These are phyloP conservation scores for Podila horticola DNA, from an alignment of 192 early-diverging fungal genomes.

Conservation along the genomic window DNA sequence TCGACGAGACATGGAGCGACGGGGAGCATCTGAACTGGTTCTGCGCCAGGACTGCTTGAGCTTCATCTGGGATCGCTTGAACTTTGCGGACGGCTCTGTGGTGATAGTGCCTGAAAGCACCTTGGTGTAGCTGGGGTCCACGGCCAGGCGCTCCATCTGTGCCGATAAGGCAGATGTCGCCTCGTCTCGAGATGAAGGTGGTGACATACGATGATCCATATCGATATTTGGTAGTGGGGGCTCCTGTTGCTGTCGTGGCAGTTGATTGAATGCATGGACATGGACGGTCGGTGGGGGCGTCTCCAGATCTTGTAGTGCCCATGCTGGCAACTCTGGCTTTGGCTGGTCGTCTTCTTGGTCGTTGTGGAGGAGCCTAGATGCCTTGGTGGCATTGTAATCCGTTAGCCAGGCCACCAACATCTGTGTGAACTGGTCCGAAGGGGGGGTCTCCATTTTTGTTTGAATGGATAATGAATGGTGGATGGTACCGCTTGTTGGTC, in stretches of 20 bases:
- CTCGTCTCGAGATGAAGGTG: no score
- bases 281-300: no score
- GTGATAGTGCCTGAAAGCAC: background rate
- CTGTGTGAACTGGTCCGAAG: conserved; percentile 13
- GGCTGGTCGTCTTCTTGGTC: background rate
- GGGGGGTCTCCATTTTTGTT: background rate
- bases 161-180: no score
- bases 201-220: no score
- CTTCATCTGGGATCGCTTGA: background rate
- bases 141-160: background rate
- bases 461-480: background rate
- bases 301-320: conserved; percentile 7
- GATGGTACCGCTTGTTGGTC: no score
- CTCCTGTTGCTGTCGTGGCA: background rate
- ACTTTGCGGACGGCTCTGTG: background rate
- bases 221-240: background rate
- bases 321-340: conserved; percentile 8
- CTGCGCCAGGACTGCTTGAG: conserved; percentile 2
- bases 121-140: background rate
- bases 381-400: conserved; percentile 21
- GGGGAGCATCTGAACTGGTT: background rate
- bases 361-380: background rate
- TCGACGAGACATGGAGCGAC: background rate
- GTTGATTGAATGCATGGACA: background rate
- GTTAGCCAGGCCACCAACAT: conserved; percentile 27